Conservation (phyloP, 148 eudicot genomes). For the Vaccinium darrowii region DNA sequence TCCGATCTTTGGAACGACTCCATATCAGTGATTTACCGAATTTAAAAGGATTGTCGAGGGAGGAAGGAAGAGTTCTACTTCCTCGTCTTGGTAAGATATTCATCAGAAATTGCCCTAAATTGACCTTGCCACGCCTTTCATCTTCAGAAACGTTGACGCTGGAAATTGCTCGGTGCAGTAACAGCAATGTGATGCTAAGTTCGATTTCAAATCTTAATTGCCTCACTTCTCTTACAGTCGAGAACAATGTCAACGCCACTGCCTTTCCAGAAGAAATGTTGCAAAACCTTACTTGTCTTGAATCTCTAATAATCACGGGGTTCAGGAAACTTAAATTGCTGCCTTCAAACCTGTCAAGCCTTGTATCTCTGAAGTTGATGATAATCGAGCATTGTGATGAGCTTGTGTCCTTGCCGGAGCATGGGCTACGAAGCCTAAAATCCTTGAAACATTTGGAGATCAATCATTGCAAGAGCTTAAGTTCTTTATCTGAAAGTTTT, state of each 20-base stretch:
- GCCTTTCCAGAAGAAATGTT: constrained; percentile 9
- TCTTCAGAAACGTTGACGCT: neutral
- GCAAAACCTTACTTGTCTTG: neutral
- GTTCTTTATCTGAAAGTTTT: neutral
- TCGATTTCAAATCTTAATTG: neutral
- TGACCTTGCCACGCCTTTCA: neutral
- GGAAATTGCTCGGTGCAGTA: accelerated
- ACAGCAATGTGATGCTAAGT: neutral
- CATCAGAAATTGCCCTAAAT: neutral
- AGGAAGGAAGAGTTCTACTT: neutral
- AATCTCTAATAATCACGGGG: neutral
- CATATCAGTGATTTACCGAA: neutral
- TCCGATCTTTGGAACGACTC: neutral
- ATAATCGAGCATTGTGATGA: accelerated
- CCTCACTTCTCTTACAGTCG: neutral
- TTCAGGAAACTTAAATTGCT: neutral
- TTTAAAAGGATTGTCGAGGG: constrained; percentile 3
- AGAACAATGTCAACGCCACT: neutral
- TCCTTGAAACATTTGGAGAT: neutral
- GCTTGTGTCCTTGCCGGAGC: neutral
- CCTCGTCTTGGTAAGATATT: neutral
- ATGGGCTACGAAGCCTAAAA: neutral
- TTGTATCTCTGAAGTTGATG: neutral
- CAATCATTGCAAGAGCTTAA: neutral
- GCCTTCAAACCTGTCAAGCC: neutral